Conservation (phyloP, 192 early-diverging fungal species). For the Backusella tuberculispora region DNA sequence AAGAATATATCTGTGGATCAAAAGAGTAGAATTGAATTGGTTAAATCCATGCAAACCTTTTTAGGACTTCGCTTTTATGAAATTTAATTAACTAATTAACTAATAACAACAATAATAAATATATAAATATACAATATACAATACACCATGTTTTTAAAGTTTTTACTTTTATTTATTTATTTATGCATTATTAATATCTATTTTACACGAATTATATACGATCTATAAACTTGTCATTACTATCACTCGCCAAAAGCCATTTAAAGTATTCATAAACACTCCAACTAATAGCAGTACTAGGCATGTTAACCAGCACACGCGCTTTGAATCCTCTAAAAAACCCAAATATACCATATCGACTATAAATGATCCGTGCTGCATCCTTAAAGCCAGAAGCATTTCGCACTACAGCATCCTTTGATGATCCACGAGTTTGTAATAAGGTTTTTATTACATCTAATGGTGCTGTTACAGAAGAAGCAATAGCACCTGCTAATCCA, state of each 20-base stretch:
- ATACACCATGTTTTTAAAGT: not conserved
- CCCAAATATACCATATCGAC: slow-evolving; percentile 63
- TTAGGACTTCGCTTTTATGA: not conserved
- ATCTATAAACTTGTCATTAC: slow-evolving; percentile 13
- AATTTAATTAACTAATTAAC: not conserved
- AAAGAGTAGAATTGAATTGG: not conserved
- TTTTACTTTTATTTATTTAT: not conserved
- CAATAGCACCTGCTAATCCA: slow-evolving; percentile 84
- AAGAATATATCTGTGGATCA: not conserved
- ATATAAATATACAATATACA: not conserved
- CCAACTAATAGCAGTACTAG: slow-evolving; percentile 87
- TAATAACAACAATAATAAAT: not conserved
- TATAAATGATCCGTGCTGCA: slow-evolving; percentile 67
- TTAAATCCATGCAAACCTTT: not conserved
- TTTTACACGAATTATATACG: slow-evolving; percentile 17
- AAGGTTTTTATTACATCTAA: slow-evolving; percentile 94
- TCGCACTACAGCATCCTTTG: slow-evolving; percentile 61
- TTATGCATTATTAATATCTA: not conserved
- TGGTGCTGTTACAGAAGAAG: slow-evolving; percentile 87
- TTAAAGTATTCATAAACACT: slow-evolving; percentile 79
- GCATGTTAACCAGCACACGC: slow-evolving; percentile 77
- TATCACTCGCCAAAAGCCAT: slow-evolving; percentile 51
- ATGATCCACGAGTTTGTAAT: slow-evolving; percentile 78
- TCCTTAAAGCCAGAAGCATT: slow-evolving; percentile 61
- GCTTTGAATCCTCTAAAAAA: slow-evolving; percentile 71